Evolutionary conservation across 2,329 filamentous ascomycete species (phyloP).

Genomic region (Bimuria novae-zelandiae): DNA sequence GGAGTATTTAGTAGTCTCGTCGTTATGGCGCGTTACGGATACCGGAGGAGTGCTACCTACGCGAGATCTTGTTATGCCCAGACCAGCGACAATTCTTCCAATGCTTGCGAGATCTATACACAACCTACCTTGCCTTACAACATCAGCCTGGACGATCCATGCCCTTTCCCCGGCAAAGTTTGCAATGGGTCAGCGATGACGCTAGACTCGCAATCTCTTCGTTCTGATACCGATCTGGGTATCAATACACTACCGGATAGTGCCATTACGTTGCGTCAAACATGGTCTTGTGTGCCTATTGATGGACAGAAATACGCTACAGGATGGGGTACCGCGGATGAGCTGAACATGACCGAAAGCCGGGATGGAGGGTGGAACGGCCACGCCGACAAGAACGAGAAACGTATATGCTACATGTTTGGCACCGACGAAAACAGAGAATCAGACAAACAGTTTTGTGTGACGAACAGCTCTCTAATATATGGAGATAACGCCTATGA

Average conservation of each 20-base stretch:
- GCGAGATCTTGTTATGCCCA: slow-evolving; percentile 14
- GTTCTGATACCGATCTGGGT: slow-evolving; percentile 14
- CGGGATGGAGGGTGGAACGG: background rate
- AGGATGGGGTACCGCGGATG: slow-evolving; percentile 6
- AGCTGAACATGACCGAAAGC: background rate
- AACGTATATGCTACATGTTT: slow-evolving; percentile 10
- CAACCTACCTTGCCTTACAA: slow-evolving; percentile 9
- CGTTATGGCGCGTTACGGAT: slow-evolving; percentile 12
- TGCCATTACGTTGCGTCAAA: slow-evolving; percentile 12
- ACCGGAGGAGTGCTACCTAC: slow-evolving; percentile 14
- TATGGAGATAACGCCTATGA: slow-evolving; percentile 1
- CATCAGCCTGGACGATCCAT: background rate
- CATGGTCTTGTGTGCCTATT: slow-evolving; percentile 14
- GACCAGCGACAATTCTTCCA: slow-evolving; percentile 6
- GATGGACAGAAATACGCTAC: slow-evolving; percentile 12
- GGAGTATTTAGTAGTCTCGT: slow-evolving; percentile 9
- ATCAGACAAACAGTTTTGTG: background rate
- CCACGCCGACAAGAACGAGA: background rate
- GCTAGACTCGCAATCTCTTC: slow-evolving; percentile 13
- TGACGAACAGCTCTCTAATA: background rate
- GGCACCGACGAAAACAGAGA: background rate
- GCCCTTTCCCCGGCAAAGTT: slow-evolving; percentile 17
- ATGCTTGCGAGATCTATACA: slow-evolving; percentile 10
- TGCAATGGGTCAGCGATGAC: slow-evolving; percentile 14
- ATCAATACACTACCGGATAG: slow-evolving; percentile 16